These are phyloP conservation scores for Trametes pubescens DNA, from an alignment of 1,284 basidiomycete genomes.

Conservation along the genomic window DNA sequence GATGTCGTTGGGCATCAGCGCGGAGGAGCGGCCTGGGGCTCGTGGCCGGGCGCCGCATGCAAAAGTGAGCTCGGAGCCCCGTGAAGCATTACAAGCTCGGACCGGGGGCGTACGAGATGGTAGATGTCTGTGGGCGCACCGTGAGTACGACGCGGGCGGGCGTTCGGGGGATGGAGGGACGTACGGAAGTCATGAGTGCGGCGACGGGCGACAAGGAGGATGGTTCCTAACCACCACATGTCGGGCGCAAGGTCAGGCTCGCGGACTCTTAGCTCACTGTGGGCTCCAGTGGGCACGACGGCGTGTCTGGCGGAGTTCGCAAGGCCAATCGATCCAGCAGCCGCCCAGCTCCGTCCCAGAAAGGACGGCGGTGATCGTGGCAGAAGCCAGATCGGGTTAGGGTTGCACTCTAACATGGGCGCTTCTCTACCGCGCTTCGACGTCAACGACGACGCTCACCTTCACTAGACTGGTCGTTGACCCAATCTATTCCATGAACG, in stretches of 20 bases:
- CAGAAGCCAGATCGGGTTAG: constrained; percentile 6
- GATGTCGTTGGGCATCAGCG: neutral
- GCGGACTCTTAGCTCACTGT: constrained; percentile 5
- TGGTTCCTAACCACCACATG: neutral
- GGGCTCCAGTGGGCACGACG: constrained; percentile 2
- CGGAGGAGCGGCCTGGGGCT: neutral
- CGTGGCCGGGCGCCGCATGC: neutral
- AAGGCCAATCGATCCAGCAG: neutral
- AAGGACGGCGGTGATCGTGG: neutral
- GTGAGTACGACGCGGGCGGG: neutral
- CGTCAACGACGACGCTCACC: neutral
- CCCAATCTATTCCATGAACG: neutral
- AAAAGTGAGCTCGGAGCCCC: neutral
- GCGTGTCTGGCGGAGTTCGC: constrained; percentile 2
- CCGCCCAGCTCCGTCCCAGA: neutral
- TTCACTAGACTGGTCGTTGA: neutral
- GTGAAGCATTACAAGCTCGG: neutral
- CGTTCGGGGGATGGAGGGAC: neutral
- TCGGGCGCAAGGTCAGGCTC: neutral
- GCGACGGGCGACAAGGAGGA: neutral
- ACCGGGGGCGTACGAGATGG: neutral
- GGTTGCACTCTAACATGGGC: constrained; percentile 9
- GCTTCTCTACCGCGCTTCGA: neutral
- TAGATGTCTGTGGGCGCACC: neutral
- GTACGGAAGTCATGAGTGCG: neutral